A percentile compares a stretch with the other conserved stretches of the same genome.
These are phyloP conservation scores for Hypocreales sp. DNA, from an alignment of 2,329 filamentous ascomycete species.

Conservation along the genomic window DNA sequence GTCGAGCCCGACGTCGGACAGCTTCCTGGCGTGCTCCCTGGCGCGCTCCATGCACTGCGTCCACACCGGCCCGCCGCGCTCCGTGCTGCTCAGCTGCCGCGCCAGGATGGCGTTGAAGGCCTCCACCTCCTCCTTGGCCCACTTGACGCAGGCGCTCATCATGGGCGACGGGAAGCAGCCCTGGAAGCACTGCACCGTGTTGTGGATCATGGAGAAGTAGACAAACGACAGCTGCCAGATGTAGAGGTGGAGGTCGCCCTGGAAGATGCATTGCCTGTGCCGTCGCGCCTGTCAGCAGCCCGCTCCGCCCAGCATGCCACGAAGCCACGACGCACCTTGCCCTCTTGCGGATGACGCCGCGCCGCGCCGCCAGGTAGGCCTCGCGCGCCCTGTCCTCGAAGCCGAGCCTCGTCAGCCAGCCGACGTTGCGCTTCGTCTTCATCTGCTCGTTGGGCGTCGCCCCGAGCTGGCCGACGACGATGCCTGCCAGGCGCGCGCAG, in stretches of 20 bases:
- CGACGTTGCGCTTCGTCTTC: slow-evolving; percentile 67
- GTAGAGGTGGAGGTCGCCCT: slow-evolving; percentile 82
- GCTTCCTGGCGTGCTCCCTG: slow-evolving; percentile 61
- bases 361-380: slow-evolving; percentile 68
- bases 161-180: slow-evolving; percentile 70
- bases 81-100: slow-evolving; percentile 75
- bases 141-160: slow-evolving; percentile 91
- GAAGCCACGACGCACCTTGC: slow-evolving; percentile 43
- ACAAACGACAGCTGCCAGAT: slow-evolving; percentile 93
- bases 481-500: slow-evolving; percentile 57
- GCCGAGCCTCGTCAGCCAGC: slow-evolving; percentile 72
- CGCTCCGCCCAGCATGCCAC: no score
- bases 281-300: no score
- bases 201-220: slow-evolving; percentile 87
- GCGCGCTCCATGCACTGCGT: slow-evolving; percentile 70
- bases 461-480: slow-evolving; percentile 63
- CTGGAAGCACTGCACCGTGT: slow-evolving; percentile 83
- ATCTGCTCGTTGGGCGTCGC: slow-evolving; percentile 62
- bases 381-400: slow-evolving; percentile 84
- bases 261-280: slow-evolving; percentile 77
- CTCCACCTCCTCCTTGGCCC: slow-evolving; percentile 93
- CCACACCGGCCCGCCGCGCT: slow-evolving; percentile 63
- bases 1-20: slow-evolving; percentile 78
- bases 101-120: slow-evolving; percentile 73
- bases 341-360: slow-evolving; percentile 63